These are phyloP conservation scores for Yamadazyma tumulicola DNA, from an alignment of 805 yeast genomes.

Conservation along the genomic window DNA sequence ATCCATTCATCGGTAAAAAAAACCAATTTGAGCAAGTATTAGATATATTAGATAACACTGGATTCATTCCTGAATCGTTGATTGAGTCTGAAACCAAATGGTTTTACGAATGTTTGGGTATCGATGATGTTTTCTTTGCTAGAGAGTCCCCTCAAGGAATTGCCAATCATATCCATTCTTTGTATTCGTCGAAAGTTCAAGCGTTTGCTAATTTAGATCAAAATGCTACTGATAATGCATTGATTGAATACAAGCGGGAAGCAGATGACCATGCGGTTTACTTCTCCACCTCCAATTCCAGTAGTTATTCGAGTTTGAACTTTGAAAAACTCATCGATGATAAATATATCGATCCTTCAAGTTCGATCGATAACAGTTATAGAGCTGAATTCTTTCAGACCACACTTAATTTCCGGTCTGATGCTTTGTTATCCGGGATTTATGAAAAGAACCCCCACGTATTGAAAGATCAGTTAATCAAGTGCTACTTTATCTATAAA, in stretches of 20 bases:
- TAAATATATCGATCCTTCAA: constrained; percentile 62
- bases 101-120: constrained; percentile 85
- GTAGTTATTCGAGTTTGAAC: constrained; percentile 3
- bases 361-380: constrained; percentile 41
- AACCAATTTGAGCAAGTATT: constrained; percentile 78
- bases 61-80: constrained; percentile 83
- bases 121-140: constrained; percentile 89
- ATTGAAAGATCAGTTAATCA: constrained; percentile 45
- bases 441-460: constrained; percentile 32
- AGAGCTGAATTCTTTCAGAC: constrained; percentile 80
- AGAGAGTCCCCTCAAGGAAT: constrained; percentile 78
- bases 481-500: constrained; percentile 81
- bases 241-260: constrained; percentile 77
- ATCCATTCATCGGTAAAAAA: constrained; percentile 76
- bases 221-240: constrained; percentile 20
- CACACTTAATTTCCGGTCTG: constrained; percentile 45
- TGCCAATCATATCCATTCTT: constrained; percentile 78
- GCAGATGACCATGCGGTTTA: constrained; percentile 85
- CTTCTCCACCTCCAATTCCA: constrained; percentile 56
- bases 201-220: constrained; percentile 45
- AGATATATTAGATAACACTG: constrained; percentile 75
- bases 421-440: constrained; percentile 41
- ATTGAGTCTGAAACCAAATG: constrained; percentile 85
- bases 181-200: constrained; percentile 90
- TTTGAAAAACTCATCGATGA: constrained; percentile 81